Percentiles rank a stretch among this genome's conserved stretches.
phyloP scores from a whole-genome alignment of 768 basidiomycete species.

The Mycena leptocephala region DNA sequence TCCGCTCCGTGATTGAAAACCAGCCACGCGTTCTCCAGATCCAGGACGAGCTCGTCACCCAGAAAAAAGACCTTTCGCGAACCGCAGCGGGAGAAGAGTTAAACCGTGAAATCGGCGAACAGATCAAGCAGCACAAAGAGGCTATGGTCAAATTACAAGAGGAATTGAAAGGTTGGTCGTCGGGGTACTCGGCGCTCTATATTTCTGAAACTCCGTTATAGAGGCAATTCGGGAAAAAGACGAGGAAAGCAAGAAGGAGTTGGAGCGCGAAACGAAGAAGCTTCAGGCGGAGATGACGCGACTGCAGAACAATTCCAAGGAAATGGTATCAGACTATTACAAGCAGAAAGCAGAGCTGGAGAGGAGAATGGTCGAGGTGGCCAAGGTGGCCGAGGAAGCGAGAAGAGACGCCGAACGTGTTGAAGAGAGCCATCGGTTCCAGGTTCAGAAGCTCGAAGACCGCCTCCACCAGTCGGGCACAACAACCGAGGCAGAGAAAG shows the following conservation, averaged over 20 bases:
- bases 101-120: conserved; percentile 64
- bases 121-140: conserved; percentile 61
- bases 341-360: conserved; percentile 47
- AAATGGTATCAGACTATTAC: conserved; percentile 59
- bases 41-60: conserved; percentile 70
- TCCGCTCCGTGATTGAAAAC: conserved; percentile 59
- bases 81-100: conserved; percentile 71
- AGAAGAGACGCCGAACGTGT: conserved; percentile 30
- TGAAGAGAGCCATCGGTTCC: conserved; percentile 31
- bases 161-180: conserved; percentile 56
- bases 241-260: conserved; percentile 63
- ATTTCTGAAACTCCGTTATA: too few species aligned
- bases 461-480: conserved; percentile 10
- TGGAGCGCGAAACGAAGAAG: conserved; percentile 60
- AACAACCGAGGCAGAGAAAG: conserved; percentile 32
- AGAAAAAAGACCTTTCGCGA: conserved; percentile 65
- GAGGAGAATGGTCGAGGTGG: conserved; percentile 45
- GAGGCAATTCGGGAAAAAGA: too few species aligned
- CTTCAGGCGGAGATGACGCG: conserved; percentile 62
- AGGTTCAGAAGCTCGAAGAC: conserved; percentile 39
- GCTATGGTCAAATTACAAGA: conserved; percentile 64
- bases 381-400: conserved; percentile 37
- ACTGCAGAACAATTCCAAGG: conserved; percentile 56
- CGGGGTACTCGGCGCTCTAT: too few species aligned
- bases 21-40: conserved; percentile 65